A percentile compares a stretch with the other conserved stretches of the same genome.
These are phyloP conservation scores for Meira nashicola DNA, from an alignment of 1,284 basidiomycete species.

Conservation along the genomic window DNA sequence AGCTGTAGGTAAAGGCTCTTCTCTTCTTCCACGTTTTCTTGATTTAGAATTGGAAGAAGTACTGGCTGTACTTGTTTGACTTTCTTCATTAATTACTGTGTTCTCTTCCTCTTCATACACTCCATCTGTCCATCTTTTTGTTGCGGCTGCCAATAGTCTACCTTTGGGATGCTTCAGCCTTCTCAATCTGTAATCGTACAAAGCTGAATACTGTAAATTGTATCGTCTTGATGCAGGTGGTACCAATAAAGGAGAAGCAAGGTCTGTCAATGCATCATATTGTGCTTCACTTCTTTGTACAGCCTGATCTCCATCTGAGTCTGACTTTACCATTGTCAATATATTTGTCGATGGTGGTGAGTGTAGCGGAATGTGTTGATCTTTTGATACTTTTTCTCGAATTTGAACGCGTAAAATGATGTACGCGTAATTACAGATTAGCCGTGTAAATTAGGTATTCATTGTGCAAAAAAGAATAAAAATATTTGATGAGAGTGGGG, in stretches of 20 bases:
- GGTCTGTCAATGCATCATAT: slow-evolving; percentile 12
- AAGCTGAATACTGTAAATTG: slow-evolving; percentile 43
- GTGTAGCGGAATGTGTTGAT: no score
- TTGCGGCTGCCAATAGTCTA: slow-evolving; percentile 32
- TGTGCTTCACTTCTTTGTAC: slow-evolving; percentile 1
- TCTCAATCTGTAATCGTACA: slow-evolving; percentile 51
- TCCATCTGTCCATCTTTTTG: slow-evolving; percentile 18
- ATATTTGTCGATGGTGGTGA: no score
- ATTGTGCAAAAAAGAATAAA: no score
- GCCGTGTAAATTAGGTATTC: no score
- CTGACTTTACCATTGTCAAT: no score
- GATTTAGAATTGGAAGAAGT: not conserved
- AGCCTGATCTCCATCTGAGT: no score
- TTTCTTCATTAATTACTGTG: slow-evolving; percentile 19
- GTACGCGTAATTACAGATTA: no score
- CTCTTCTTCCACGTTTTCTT: slow-evolving; percentile 8
- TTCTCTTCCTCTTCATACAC: slow-evolving; percentile 11
- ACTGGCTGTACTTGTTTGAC: slow-evolving; percentile 16
- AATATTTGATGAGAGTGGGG: no score
- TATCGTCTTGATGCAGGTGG: slow-evolving; percentile 40
- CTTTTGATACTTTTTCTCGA: no score
- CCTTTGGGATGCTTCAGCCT: slow-evolving; percentile 31
- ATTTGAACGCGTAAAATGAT: no score
- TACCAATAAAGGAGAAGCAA: slow-evolving; percentile 31
- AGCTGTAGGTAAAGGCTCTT: slow-evolving; percentile 3